Conservation (phyloP, 2,329 filamentous ascomycete genomes). For the Setomelanomma holmii region DNA sequence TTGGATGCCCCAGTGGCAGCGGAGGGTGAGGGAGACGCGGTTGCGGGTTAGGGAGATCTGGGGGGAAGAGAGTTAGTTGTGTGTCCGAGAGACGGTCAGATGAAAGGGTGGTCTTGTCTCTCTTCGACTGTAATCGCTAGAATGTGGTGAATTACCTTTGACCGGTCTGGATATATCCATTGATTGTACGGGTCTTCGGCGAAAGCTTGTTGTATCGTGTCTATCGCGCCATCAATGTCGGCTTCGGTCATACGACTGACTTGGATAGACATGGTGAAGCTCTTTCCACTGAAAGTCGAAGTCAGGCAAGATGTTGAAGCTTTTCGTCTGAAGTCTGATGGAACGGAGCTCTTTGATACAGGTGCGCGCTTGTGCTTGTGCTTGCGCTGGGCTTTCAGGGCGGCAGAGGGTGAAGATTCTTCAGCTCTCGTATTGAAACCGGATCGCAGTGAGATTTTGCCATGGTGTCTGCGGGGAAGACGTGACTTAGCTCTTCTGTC, state of each 20-base stretch:
- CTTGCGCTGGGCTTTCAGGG: conserved; percentile 1
- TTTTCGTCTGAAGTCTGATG: conserved; percentile 3
- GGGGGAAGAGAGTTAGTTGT: conserved; percentile 7
- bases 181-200: conserved; percentile 70
- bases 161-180: conserved; percentile 68
- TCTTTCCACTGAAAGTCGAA: conserved; percentile 3
- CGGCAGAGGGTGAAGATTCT: not conserved
- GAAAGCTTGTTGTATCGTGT: conserved; percentile 72
- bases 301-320: no score
- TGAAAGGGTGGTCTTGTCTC: no score
- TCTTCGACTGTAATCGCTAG: no score
- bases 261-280: conserved; percentile 54
- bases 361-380: not conserved
- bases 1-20: conserved; percentile 74
- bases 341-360: not conserved
- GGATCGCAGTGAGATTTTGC: conserved; percentile 1
- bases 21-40: conserved; percentile 66
- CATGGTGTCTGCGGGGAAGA: conserved; percentile 23
- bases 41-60: conserved; percentile 69
- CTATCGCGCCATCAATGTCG: conserved; percentile 70
- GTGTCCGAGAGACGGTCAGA: not conserved
- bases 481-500: not conserved
- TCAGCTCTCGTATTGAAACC: not conserved
- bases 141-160: conserved; percentile 54
- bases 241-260: conserved; percentile 62